phyloP scores from a whole-genome alignment of 2,329 filamentous ascomycete species.

The Colletotrichum tanaceti region DNA sequence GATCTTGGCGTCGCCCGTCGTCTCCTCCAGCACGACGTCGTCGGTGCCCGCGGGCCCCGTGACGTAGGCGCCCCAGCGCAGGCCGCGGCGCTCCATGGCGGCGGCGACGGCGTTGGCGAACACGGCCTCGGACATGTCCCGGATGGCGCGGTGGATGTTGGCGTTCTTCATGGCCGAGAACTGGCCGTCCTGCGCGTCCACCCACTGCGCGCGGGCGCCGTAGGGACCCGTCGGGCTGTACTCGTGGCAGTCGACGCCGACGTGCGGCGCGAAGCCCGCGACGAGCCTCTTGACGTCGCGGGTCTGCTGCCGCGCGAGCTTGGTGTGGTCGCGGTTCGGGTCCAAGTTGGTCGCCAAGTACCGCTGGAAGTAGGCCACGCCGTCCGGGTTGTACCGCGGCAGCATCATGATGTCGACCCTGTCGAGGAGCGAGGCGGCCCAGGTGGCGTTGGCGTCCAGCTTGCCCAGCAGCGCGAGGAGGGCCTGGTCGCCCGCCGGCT shows the following conservation, averaged over 20 bases:
- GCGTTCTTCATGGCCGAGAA: conserved; percentile 51
- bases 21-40: conserved; percentile 43
- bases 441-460: conserved; percentile 46
- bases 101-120: conserved; percentile 46
- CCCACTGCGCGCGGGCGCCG: conserved; percentile 44
- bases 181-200: conserved; percentile 46
- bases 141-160: conserved; percentile 48
- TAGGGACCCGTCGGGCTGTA: conserved; percentile 42
- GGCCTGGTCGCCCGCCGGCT: conserved; percentile 49
- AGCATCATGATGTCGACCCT: conserved; percentile 48
- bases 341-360: conserved; percentile 47
- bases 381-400: conserved; percentile 50
- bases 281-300: conserved; percentile 47
- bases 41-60: conserved; percentile 40
- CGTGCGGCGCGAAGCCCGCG: conserved; percentile 46
- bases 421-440: conserved; percentile 46
- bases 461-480: conserved; percentile 48
- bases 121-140: conserved; percentile 46
- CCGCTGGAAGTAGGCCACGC: conserved; percentile 50
- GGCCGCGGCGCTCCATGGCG: conserved; percentile 45
- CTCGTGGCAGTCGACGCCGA: conserved; percentile 51
- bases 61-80: conserved; percentile 49
- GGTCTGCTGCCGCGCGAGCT: conserved; percentile 49
- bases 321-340: conserved; percentile 50
- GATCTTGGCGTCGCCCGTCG: conserved; percentile 47